A percentile compares a stretch with the other conserved stretches of the same genome.
phyloP scores from a whole-genome alignment of 305 asterid species.

The Fraxinus paxiana region DNA sequence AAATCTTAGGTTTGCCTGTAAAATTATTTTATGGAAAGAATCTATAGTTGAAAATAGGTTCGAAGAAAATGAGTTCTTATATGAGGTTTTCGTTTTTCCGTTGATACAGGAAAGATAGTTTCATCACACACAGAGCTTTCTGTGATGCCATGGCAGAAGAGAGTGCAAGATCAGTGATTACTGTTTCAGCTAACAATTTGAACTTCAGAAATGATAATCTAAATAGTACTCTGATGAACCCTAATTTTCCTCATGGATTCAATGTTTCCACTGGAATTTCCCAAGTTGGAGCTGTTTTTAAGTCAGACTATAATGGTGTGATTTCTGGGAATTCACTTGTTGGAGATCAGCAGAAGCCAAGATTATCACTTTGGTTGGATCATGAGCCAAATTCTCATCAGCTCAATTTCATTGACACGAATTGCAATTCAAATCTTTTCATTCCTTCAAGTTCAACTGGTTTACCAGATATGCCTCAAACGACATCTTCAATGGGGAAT shows the following conservation, averaged over 20 bases:
- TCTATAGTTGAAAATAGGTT: too few relatives aligned
- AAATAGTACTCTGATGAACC: slow-evolving; percentile 17
- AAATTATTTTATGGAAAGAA: too few relatives aligned
- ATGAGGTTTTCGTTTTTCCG: not conserved
- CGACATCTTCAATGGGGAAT: slow-evolving; percentile 39
- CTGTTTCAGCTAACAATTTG: slow-evolving; percentile 13
- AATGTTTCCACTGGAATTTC: slow-evolving; percentile 9
- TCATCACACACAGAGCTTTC: slow-evolving; percentile 51
- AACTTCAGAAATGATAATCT: slow-evolving; percentile 31
- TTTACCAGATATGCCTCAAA: slow-evolving; percentile 48
- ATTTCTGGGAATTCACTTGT: slow-evolving; percentile 19
- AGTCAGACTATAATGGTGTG: slow-evolving; percentile 18
- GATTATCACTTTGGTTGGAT: slow-evolving; percentile 44
- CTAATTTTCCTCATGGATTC: slow-evolving; percentile 21
- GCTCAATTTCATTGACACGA: slow-evolving; percentile 19
- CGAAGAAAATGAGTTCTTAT: not conserved
- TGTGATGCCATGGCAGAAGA: slow-evolving; percentile 56
- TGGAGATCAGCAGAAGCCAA: slow-evolving; percentile 36
- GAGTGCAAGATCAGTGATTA: slow-evolving; percentile 28
- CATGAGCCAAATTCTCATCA: slow-evolving; percentile 23
- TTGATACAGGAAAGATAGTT: slow-evolving; percentile 43
- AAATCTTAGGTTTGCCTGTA: not conserved
- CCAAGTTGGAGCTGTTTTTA: slow-evolving; percentile 15
- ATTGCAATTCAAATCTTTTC: slow-evolving; percentile 38
- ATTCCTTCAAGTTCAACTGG: slow-evolving; percentile 28